A percentile compares a stretch with the other conserved stretches of the same genome.
Evolutionary conservation across 352 stramenopile species (phyloP).

Genomic region (Thalassiosira livingstoniorum): DNA sequence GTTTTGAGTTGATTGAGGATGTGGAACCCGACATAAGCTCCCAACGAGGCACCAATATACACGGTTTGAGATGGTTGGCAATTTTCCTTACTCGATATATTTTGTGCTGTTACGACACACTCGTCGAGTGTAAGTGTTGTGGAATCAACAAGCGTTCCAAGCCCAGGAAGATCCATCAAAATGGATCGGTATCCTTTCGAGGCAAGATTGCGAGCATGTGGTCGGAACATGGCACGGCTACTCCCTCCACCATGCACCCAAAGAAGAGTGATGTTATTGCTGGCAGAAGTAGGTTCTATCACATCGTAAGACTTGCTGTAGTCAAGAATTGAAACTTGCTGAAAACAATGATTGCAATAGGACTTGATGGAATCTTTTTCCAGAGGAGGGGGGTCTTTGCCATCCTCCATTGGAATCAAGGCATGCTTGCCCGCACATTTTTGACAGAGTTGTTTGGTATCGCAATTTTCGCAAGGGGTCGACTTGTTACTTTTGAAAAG

Average conservation of each 20-base stretch:
- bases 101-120: constrained; percentile 46
- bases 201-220: constrained; percentile 47
- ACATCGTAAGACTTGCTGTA: constrained; percentile 64
- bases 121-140: constrained; percentile 55
- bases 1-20: constrained; percentile 54
- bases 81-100: constrained; percentile 53
- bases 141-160: constrained; percentile 62
- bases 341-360: constrained; percentile 60
- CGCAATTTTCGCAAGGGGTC: constrained; percentile 16
- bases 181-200: constrained; percentile 60
- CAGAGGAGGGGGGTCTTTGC: constrained; percentile 13
- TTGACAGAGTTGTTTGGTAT: constrained; percentile 24
- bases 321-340: constrained; percentile 60
- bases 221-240: constrained; percentile 49
- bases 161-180: constrained; percentile 65
- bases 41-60: constrained; percentile 69
- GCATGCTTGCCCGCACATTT: constrained; percentile 39
- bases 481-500: neutral
- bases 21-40: constrained; percentile 75
- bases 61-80: constrained; percentile 48
- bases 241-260: constrained; percentile 59
- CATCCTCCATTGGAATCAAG: constrained; percentile 44
- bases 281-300: constrained; percentile 31
- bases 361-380: constrained; percentile 51
- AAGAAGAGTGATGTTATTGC: constrained; percentile 46